Conservation (phyloP, 495 filamentous ascomycete species). For the Penicillium robsamsonii region DNA sequence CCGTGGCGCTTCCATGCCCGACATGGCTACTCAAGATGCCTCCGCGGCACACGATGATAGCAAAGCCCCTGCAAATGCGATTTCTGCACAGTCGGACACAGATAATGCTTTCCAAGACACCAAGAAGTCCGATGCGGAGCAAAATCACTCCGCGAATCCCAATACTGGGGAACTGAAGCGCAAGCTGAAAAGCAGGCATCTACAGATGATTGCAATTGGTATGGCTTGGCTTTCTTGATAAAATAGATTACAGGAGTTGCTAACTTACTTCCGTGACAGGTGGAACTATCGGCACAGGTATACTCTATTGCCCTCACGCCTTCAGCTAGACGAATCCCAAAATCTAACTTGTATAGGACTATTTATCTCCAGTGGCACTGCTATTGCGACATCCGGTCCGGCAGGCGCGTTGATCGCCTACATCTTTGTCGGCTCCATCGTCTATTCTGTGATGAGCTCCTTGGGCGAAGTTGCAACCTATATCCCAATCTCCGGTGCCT, state of each 20-base stretch:
- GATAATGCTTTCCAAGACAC: slow-evolving; percentile 23
- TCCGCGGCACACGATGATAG: slow-evolving; percentile 8
- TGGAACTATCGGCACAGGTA: slow-evolving; percentile 70
- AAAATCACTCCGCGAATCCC: slow-evolving; percentile 15
- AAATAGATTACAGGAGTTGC: slow-evolving; percentile 42
- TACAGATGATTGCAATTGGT: slow-evolving; percentile 69
- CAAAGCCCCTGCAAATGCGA: slow-evolving; percentile 7
- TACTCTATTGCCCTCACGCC: background rate
- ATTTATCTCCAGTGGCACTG: slow-evolving; percentile 67
- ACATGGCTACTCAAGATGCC: slow-evolving; percentile 19
- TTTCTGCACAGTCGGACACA: slow-evolving; percentile 13
- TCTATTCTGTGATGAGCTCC: slow-evolving; percentile 51
- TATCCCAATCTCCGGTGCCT: slow-evolving; percentile 67
- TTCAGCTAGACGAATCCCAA: background rate
- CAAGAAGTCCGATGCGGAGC: slow-evolving; percentile 27
- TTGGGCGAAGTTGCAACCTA: slow-evolving; percentile 70
- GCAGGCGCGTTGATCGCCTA: slow-evolving; percentile 65
- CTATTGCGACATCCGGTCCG: slow-evolving; percentile 60
- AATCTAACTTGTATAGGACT: slow-evolving; percentile 32
- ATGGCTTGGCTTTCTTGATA: slow-evolving; percentile 34
- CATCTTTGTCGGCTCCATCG: slow-evolving; percentile 52
- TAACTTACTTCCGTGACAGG: slow-evolving; percentile 58
- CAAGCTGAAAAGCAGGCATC: slow-evolving; percentile 61
- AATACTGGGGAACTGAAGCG: slow-evolving; percentile 41
- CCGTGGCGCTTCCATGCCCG: slow-evolving; percentile 1